phyloP scores from a whole-genome alignment of 2,329 filamentous ascomycete species.

The Pseudogymnoascus sp. region DNA sequence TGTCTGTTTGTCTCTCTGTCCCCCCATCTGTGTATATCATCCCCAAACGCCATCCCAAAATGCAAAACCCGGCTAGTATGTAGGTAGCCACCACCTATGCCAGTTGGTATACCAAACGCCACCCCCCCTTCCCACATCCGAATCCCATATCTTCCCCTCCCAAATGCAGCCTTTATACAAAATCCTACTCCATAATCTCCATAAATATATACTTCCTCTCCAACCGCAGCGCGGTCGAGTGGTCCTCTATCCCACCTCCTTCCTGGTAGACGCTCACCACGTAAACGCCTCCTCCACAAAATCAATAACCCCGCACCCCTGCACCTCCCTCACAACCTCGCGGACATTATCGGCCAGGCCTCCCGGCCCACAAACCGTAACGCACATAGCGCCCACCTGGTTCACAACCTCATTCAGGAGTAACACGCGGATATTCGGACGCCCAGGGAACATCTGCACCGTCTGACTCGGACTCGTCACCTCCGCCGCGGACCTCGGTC shows the following conservation, averaged over 20 bases:
- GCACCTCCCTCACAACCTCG: conserved; percentile 53
- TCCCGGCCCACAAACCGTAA: conserved; percentile 71
- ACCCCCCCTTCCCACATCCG: background rate
- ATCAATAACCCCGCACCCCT: conserved; percentile 56
- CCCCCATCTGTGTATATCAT: background rate
- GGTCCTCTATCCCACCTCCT: background rate
- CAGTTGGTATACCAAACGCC: conserved; percentile 6
- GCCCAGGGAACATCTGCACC: conserved; percentile 86
- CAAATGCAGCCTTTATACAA: background rate
- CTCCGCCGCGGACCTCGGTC: conserved; percentile 74
- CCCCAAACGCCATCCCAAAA: background rate
- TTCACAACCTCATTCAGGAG: conserved; percentile 72
- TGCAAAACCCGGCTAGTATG: background rate
- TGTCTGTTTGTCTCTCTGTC: background rate
- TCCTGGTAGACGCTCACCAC: conserved; percentile 20
- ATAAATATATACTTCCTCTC: background rate
- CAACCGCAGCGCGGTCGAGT: background rate
- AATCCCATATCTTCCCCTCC: background rate
- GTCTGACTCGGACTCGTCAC: conserved; percentile 67
- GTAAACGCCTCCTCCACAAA: conserved; percentile 73
- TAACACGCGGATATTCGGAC: conserved; percentile 74
- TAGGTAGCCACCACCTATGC: background rate
- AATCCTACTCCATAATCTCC: background rate
- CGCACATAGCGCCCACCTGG: conserved; percentile 80
- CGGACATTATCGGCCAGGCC: conserved; percentile 68